Conservation (phyloP, 345 rosid species). For the Gossypium herbaceum region DNA sequence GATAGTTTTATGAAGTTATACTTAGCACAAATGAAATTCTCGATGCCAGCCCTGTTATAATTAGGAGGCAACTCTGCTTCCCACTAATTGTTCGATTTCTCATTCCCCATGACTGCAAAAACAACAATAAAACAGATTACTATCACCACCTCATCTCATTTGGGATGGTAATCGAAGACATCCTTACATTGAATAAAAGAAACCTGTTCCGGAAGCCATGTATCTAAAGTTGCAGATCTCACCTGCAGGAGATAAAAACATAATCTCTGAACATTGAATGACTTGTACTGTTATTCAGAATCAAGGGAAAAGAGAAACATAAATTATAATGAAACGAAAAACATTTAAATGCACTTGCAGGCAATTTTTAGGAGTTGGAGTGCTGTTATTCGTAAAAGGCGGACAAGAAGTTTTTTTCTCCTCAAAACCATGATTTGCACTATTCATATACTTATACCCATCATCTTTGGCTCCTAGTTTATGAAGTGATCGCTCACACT, state of each 20-base stretch:
- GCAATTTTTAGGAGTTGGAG: slow-evolving; percentile 22
- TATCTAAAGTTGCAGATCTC: slow-evolving; percentile 88
- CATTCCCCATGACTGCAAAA: slow-evolving; percentile 70
- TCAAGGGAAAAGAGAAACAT: neutral
- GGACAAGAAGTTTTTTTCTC: slow-evolving; percentile 29
- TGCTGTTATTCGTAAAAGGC: slow-evolving; percentile 10
- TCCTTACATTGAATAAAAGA: slow-evolving; percentile 70
- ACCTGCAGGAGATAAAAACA: slow-evolving; percentile 43
- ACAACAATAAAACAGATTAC: slow-evolving; percentile 13
- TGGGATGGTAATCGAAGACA: neutral
- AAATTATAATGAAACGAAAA: neutral
- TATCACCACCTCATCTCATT: slow-evolving; percentile 7
- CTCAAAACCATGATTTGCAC: slow-evolving; percentile 19
- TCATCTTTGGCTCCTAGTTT: slow-evolving; percentile 15
- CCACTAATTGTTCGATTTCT: slow-evolving; percentile 77
- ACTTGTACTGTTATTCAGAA: neutral
- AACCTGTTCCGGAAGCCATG: slow-evolving; percentile 98
- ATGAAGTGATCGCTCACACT: slow-evolving; percentile 20
- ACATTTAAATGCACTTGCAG: slow-evolving; percentile 16
- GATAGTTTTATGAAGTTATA: slow-evolving; percentile 28
- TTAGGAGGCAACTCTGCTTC: slow-evolving; percentile 86
- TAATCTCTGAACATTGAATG: neutral
- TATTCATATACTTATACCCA: slow-evolving; percentile 19
- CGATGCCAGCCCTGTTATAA: slow-evolving; percentile 66
- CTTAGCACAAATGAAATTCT: slow-evolving; percentile 81